phyloP scores from a whole-genome alignment of 2,329 filamentous ascomycete genomes.

The Aspergillus hortae region DNA sequence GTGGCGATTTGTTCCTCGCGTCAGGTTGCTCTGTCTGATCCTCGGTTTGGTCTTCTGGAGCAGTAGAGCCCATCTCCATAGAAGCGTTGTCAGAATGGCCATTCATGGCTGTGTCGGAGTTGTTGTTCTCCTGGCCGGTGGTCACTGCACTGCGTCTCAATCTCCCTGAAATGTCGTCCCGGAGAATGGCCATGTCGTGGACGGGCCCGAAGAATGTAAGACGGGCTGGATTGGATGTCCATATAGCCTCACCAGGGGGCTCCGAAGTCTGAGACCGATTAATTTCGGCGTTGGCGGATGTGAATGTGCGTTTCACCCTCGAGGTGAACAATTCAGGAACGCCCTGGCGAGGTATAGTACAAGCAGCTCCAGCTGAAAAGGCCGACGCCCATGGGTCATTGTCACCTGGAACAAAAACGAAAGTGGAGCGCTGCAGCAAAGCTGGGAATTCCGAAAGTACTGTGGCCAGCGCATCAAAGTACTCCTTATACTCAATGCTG shows the following conservation, averaged over 20 bases:
- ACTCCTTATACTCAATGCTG: slow-evolving; percentile 95
- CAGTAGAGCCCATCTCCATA: slow-evolving; percentile 21
- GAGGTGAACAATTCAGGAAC: slow-evolving; percentile 90
- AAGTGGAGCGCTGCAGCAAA: slow-evolving; percentile 74
- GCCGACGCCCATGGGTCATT: slow-evolving; percentile 96
- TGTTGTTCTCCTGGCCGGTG: slow-evolving; percentile 49
- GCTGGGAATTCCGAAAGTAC: slow-evolving; percentile 78
- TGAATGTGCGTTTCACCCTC: slow-evolving; percentile 75
- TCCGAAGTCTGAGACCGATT: slow-evolving; percentile 49
- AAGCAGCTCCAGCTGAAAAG: slow-evolving; percentile 55
- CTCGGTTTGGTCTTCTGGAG: slow-evolving; percentile 28
- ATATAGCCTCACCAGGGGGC: slow-evolving; percentile 69
- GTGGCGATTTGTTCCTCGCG: slow-evolving; percentile 15
- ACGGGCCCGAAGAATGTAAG: slow-evolving; percentile 80
- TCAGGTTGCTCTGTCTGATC: slow-evolving; percentile 15
- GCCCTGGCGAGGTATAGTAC: slow-evolving; percentile 45
- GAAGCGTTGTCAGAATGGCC: slow-evolving; percentile 18
- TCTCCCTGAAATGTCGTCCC: slow-evolving; percentile 80
- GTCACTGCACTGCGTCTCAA: slow-evolving; percentile 73
- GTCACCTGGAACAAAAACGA: slow-evolving; percentile 91
- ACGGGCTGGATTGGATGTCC: slow-evolving; percentile 83
- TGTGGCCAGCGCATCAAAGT: slow-evolving; percentile 82
- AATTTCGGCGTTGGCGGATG: slow-evolving; percentile 69
- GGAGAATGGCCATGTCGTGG: slow-evolving; percentile 81
- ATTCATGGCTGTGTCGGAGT: slow-evolving; percentile 22